These are phyloP conservation scores for Ettlia oleoabundans DNA, from an alignment of 139 green algal genomes.

Conservation along the genomic window DNA sequence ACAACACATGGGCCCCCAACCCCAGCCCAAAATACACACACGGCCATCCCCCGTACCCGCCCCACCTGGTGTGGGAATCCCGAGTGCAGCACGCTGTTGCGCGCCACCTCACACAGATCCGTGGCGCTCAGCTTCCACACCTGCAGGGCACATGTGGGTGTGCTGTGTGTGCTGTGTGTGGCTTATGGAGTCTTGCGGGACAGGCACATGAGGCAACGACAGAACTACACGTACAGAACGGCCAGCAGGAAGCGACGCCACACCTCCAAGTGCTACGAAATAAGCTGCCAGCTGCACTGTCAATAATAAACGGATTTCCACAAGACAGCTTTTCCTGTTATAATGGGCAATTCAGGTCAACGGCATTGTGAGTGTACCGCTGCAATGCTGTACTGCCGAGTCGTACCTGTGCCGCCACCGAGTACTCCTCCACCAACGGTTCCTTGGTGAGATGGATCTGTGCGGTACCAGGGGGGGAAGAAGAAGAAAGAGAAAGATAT, in stretches of 20 bases:
- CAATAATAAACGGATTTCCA: neutral
- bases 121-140: conserved; percentile 92
- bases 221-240: neutral
- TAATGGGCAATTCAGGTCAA: too few species aligned
- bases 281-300: neutral
- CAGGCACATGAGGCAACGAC: too few species aligned
- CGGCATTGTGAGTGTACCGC: too few species aligned
- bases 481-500: neutral
- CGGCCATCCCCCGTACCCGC: neutral
- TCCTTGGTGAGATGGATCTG: conserved; percentile 97
- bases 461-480: conserved; percentile 30
- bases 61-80: conserved; percentile 88
- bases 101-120: conserved; percentile 97
- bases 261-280: neutral
- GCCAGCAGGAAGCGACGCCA: neutral
- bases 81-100: conserved; percentile 94
- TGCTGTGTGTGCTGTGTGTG: too few species aligned
- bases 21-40: neutral
- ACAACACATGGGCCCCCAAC: neutral
- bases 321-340: too few species aligned
- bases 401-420: conserved; percentile 88
- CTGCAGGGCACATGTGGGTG: too few species aligned
- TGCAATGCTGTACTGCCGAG: neutral
- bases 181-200: too few species aligned
- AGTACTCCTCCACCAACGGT: conserved; percentile 99